Percentiles rank a stretch among this genome's conserved stretches.
Conservation (phyloP, 2,329 filamentous ascomycete species). For the Fusarium brevicatenulatum region DNA sequence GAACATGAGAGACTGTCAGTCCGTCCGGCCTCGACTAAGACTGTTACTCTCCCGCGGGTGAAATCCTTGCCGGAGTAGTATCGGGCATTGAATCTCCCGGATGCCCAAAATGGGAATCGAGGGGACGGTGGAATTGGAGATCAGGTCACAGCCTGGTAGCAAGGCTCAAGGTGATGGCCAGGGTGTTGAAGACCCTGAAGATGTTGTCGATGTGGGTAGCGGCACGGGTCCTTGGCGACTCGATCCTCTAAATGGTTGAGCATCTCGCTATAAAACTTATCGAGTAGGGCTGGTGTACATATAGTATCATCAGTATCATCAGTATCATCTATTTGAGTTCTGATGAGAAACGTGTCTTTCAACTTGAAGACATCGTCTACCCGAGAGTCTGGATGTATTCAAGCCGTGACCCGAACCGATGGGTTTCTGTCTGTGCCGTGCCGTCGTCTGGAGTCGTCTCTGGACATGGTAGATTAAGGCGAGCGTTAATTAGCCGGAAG, state of each 20-base stretch:
- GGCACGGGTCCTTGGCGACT: constrained; percentile 1
- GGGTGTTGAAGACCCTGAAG: constrained; percentile 27
- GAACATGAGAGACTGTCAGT: constrained; percentile 1
- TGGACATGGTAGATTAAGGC: constrained; percentile 2
- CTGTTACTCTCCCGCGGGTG: neutral
- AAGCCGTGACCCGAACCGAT: neutral
- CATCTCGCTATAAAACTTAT: neutral
- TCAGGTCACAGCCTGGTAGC: constrained; percentile 4
- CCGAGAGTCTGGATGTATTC: neutral
- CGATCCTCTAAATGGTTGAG: neutral
- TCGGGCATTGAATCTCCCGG: constrained; percentile 9
- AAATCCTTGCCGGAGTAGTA: neutral
- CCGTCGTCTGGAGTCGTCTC: neutral
- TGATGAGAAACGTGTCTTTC: neutral
- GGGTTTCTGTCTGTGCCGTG: neutral
- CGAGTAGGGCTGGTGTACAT: neutral
- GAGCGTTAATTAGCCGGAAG: constrained; percentile 30
- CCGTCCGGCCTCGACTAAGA: neutral
- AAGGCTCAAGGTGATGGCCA: constrained; percentile 15
- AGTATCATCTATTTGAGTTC: neutral
- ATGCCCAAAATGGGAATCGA: constrained; percentile 4
- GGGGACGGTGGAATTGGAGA: neutral
- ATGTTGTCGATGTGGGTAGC: neutral
- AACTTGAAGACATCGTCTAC: neutral
- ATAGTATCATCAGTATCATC: neutral